Base-by-base conservation (phyloP, 352 stramenopile species). In the Globisporangium nagaii region DNA sequence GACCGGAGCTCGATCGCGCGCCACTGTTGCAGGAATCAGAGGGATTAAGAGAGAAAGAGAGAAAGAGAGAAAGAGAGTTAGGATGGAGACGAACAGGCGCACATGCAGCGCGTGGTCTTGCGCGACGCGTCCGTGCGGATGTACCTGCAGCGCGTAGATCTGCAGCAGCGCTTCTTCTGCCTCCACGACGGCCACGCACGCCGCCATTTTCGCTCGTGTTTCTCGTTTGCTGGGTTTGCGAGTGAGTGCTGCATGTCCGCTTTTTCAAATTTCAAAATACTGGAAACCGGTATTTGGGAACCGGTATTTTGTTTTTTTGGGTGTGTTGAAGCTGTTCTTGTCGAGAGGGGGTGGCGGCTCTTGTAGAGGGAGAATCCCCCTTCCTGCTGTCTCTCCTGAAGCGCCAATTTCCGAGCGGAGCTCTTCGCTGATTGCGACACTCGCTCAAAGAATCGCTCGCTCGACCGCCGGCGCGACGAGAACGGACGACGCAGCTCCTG, bases 91-190 rank as follows among this genome's bases (percentile, higher is more conserved):
- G 6, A 12, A 22, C 7, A 25, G 3, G 2, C 11, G 30, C 43
- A 42, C 4, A 36, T 27, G 13, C 9, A 13, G 24, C 41, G n/a
- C n/a, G n/a, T n/a, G n/a, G n/a, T n/a, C n/a, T n/a, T n/a, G n/a
- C n/a, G n/a, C n/a, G n/a, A n/a, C n/a, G n/a, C n/a, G n/a, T n/a
- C n/a, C n/a, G n/a, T n/a, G n/a, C n/a, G n/a, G n/a, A n/a, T n/a
- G n/a, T 24, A 88, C 78, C 70, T 90, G 64, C 39, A 90, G 51
- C 36, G 81, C 68, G 52, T 76, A 86, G 22, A 73, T 66, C 58
- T 89, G 71, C 11, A 89, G 63, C 39, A 89, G 60, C 36, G 67
- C 54, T 55, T 89, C 79, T 31, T 89, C 79, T 20, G 64, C 60
- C n/a, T 66, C 43, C 13, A 49, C 43, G 22, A 24, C 31, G 35